A percentile compares a stretch with the other conserved stretches of the same genome.
Conservation (phyloP, 371 early-diverging fungal genomes). For the Rhizopus microsporus region DNA sequence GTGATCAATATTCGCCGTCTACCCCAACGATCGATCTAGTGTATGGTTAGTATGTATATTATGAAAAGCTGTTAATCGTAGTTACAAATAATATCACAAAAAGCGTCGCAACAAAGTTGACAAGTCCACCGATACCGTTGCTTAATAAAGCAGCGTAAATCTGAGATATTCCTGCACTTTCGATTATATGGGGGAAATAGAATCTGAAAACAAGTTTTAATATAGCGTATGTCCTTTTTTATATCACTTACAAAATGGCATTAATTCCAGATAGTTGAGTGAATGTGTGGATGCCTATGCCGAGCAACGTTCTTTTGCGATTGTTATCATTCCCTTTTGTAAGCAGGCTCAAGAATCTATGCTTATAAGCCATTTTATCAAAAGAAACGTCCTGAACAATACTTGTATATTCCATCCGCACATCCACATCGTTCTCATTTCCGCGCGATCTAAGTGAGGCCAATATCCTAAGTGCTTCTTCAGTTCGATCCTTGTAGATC, state of each 20-base stretch:
- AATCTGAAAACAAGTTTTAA: slow-evolving; percentile 22
- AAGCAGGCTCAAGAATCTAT: slow-evolving; percentile 54
- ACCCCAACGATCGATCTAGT: slow-evolving; percentile 64
- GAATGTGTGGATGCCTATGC: slow-evolving; percentile 69
- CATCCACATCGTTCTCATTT: slow-evolving; percentile 16
- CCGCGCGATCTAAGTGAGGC: slow-evolving; percentile 59
- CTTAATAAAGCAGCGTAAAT: slow-evolving; percentile 56
- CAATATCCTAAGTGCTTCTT: slow-evolving; percentile 72
- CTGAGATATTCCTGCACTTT: slow-evolving; percentile 60
- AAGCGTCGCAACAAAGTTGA: slow-evolving; percentile 69
- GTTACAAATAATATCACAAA: slow-evolving; percentile 70
- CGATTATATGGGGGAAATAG: slow-evolving; percentile 68
- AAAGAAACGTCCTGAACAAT: slow-evolving; percentile 73
- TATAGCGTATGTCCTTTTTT: neutral
- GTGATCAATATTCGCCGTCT: slow-evolving; percentile 52
- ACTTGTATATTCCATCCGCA: slow-evolving; percentile 62
- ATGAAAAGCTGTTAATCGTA: neutral
- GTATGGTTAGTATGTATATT: neutral
- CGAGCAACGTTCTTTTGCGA: slow-evolving; percentile 64
- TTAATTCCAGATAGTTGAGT: slow-evolving; percentile 81
- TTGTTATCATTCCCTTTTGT: slow-evolving; percentile 56
- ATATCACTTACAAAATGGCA: slow-evolving; percentile 60
- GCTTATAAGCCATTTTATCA: slow-evolving; percentile 73
- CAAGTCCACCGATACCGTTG: slow-evolving; percentile 66
- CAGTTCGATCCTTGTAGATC: slow-evolving; percentile 58